These are phyloP conservation scores for Hsuehochloa calcarea DNA, from an alignment of 176 grass and related monocot species.

Conservation along the genomic window DNA sequence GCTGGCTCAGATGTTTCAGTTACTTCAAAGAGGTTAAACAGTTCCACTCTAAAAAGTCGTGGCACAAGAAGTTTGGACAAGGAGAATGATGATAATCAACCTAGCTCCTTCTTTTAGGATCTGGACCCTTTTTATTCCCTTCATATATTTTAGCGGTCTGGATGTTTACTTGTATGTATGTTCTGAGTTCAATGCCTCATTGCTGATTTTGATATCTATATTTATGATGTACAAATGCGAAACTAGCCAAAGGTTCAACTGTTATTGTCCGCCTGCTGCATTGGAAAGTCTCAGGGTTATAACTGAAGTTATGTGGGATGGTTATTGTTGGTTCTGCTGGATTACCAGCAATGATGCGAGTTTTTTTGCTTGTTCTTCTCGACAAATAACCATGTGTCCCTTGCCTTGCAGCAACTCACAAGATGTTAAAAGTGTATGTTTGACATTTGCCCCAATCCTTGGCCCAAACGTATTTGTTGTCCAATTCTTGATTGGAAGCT, in stretches of 20 bases:
- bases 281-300: background rate
- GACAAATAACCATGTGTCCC: background rate
- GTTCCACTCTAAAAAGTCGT: constrained; percentile 40
- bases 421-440: background rate
- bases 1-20: constrained; percentile 48
- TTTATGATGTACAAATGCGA: constrained; percentile 24
- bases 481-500: background rate
- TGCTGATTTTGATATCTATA: constrained; percentile 30
- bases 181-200: constrained; percentile 37
- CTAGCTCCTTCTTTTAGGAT: constrained; percentile 43
- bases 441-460: background rate
- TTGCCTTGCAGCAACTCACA: background rate
- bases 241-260: background rate
- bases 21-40: constrained; percentile 49
- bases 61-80: constrained; percentile 59
- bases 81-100: constrained; percentile 47
- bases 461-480: background rate
- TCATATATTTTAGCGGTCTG: constrained; percentile 20
- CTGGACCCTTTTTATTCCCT: constrained; percentile 18
- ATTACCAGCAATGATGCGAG: background rate
- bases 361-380: background rate
- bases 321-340: background rate
- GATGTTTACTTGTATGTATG: constrained; percentile 45
- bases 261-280: constrained; percentile 3
- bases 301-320: background rate